Evolutionary conservation across 352 stramenopile species (phyloP).

Genomic region (Phytophthora cryptogea): DNA sequence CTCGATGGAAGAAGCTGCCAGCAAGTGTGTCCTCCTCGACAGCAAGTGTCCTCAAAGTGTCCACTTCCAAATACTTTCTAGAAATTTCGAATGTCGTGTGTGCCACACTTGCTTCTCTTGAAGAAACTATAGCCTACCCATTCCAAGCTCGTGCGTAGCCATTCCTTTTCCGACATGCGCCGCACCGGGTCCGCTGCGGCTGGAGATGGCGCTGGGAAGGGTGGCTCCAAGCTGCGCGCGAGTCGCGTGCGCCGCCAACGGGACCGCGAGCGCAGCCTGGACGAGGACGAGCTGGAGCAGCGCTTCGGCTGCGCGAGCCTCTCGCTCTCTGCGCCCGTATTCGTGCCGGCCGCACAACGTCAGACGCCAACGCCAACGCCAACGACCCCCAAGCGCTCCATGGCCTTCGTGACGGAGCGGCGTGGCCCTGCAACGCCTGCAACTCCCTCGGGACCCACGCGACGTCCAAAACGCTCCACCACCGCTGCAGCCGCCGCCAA

Average conservation of each 20-base stretch:
- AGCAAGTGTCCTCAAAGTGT: no score
- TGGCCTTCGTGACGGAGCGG: constrained; percentile 61
- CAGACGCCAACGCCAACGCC: constrained; percentile 6
- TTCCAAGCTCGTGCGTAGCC: constrained; percentile 1
- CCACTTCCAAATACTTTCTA: not conserved
- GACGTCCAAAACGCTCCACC: constrained; percentile 14
- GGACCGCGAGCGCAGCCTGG: constrained; percentile 49
- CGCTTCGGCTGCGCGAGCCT: constrained; percentile 48
- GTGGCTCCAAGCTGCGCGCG: constrained; percentile 60
- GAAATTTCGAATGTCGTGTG: not conserved
- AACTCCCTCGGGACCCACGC: constrained; percentile 1
- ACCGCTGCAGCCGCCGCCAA: constrained; percentile 19
- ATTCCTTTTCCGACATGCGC: constrained; percentile 13
- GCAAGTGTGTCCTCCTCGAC: not conserved
- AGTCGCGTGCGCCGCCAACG: constrained; percentile 63
- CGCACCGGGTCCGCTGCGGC: not conserved
- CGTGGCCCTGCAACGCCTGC: not conserved
- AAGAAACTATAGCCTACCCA: not conserved
- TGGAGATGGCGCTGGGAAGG: constrained; percentile 8
- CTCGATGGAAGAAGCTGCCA: no score
- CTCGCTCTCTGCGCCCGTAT: constrained; percentile 59
- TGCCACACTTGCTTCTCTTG: not conserved
- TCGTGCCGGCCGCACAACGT: constrained; percentile 42
- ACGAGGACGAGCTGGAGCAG: constrained; percentile 67
- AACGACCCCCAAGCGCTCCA: constrained; percentile 34